Base-by-base conservation (phyloP, 768 basidiomycete genomes). In the Hygrocybe coccinea region DNA sequence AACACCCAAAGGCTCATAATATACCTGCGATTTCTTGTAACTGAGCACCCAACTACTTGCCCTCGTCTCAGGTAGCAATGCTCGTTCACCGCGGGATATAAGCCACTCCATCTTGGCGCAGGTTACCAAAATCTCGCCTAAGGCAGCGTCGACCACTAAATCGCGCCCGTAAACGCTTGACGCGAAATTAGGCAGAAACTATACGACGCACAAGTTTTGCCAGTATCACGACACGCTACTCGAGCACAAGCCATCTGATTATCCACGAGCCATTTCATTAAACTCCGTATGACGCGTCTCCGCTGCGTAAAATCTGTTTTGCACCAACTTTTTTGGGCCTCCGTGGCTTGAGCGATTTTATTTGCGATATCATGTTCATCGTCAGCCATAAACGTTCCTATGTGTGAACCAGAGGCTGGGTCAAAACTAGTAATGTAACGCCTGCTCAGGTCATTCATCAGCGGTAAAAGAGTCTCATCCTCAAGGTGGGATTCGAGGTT, bases 101-200 rank as follows among this genome's bases (percentile, higher is more conserved):
- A 97, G 66, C 89, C 89, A 98, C 60, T 95, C 89, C 72, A 97
- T 76, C 69, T 99, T 99, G 10, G 91, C 89, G 65, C 91, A 89
- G 0, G 93, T 97, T n/a, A 89, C 90, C 41, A 99, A 65, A 60
- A 98, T 89, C 71, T 99, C 97, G 35, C 97, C 97, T 38, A 99
- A 77, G 2, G 90, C 87, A 33, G 95, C 94, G 63, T 98, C 95
- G 57, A 98, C 78, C 68, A 95, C 95, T 97, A 55, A 46, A 48
- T 37, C 2, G 19, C 33, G 44, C 37, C 38, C 55, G 29, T 22
- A 25, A 35, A 29, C 9, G 2, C 54, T 41, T 33, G 35, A 5
- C 17, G 10, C 2, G 11, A 39, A 44, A 47, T 21, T n/a, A 29
- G 14, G 38, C 45, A 19, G 5, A 2, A n/a, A n/a, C n/a, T 15